Evolutionary conservation across 2,329 filamentous ascomycete genomes (phyloP).

Genomic region (Xylariales sp.): DNA sequence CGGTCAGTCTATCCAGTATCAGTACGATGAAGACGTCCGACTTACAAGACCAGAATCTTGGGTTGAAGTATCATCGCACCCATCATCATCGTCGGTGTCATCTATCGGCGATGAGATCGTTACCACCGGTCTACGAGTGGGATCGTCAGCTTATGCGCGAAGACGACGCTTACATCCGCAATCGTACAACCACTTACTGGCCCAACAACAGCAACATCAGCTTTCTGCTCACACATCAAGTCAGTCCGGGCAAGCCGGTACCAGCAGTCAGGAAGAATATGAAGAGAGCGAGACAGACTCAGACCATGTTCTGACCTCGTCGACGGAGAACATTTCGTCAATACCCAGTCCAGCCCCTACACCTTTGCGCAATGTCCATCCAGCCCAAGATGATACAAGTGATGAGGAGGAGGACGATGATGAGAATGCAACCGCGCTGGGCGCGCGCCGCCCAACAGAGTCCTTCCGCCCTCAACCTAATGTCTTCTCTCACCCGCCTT

Average conservation of each 20-base stretch:
- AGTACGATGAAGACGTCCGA: constrained; percentile 8
- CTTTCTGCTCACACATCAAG: constrained; percentile 22
- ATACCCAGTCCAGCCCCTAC: constrained; percentile 26
- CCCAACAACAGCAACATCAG: constrained; percentile 31
- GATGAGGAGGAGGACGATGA: constrained; percentile 56
- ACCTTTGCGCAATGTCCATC: constrained; percentile 31
- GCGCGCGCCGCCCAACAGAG: constrained; percentile 45
- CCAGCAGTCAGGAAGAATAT: constrained; percentile 89
- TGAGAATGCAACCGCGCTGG: constrained; percentile 79
- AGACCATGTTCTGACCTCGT: constrained; percentile 60
- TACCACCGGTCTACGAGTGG: constrained; percentile 78
- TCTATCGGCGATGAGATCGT: constrained; percentile 84
- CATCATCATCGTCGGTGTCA: constrained; percentile 88
- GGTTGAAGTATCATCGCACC: constrained; percentile 90
- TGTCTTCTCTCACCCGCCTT: constrained; percentile 80
- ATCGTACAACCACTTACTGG: constrained; percentile 17
- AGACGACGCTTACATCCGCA: constrained; percentile 43
- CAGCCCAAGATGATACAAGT: constrained; percentile 38
- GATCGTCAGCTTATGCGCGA: constrained; percentile 52
- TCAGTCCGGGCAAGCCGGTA: constrained; percentile 37
- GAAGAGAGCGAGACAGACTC: constrained; percentile 91
- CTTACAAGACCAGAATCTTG: constrained; percentile 70
- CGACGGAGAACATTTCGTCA: constrained; percentile 45
- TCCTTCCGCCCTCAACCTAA: constrained; percentile 85
- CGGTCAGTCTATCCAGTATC: constrained; percentile 17